Base-by-base conservation (phyloP, 345 rosid genomes). In the Ceriops decandra region DNA sequence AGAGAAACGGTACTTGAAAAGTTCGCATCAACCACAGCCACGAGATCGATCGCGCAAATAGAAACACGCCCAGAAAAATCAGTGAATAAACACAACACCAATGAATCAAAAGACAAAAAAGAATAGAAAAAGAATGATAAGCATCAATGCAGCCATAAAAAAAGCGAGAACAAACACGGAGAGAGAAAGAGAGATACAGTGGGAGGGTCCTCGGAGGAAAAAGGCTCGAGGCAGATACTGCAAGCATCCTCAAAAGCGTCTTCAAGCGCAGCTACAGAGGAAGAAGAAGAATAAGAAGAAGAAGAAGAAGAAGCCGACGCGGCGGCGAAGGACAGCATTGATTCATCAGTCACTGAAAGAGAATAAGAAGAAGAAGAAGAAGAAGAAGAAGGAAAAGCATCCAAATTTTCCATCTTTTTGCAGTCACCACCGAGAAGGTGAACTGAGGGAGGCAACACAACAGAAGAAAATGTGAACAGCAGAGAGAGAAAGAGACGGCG, bases 181-280 rank as follows among this genome's bases (percentile, higher is more conserved):
- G 21, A 35, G 52, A 21, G 21, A 35, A 46, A 33, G 21, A 60
- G 74, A 51, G 73, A 28, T 66, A 88, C 96, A 71, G 91, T 77
- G 74, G 80, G 72, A 66, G 96, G 96, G 49, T 90, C 86, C 5
- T 83, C 83, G 36, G 76, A 30, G 64, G 84, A 64, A 83, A 88
- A 90, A 68, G 86, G 71, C 67, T 90, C 93, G 74, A 90, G 87
- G 66, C 96, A 90, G 84, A 90, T 88, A 80, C 96, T 86, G 71
- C 96, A 90, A 26, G 83, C 81, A 76, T 90, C 93, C 30, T 86
- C 93, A 72, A 73, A 61, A 27, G 72, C 68, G 52, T 82, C 90
- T 57, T 79, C 87, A 42, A 66, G 26, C 5, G 4, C 42, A 7
- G 63, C 9, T 52, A 32, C 82, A 20, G 80, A 71, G 7, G 81